Evolutionary conservation across 768 basidiomycete genomes (phyloP), one percentile per base, ranked within the genome.

Genomic region (Lentinula boryana): DNA sequence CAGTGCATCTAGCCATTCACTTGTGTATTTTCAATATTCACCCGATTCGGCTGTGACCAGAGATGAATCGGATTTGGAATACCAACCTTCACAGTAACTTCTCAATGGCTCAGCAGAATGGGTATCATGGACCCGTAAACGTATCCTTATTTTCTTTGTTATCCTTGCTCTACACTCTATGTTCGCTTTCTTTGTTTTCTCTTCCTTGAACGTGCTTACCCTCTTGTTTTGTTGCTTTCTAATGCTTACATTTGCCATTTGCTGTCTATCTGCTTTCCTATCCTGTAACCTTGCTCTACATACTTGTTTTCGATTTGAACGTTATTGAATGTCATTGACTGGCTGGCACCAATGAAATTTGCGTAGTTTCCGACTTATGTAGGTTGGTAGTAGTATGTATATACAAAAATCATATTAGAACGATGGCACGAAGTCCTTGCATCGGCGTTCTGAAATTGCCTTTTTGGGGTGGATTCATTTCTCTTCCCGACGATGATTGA

Each of bases 1-100:
- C 18, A 48, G 33, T 51, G 32, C 49, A 32, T 50, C 61, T 4
- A 56, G 46, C 15, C 50, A 61, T 16, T 33, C 52, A n/a, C 35
- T 62, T 18, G 23, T 49, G 53, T 38, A 48, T 31, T 56, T 46
- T 18, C 49, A 48, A n/a, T 36, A 57, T 57, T 48, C 56, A 46
- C 27, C 41, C 10, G 56, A 31, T 10, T 38, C 53, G 1, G 32
- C 33, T 40, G 23, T 43, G 6, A 16, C 40, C 38, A 36, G 23
- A 27, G 55, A 56, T 13, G 40, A 15, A 5, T 31, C 55, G 55
- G 55, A 38, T 49, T 35, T 15, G 32, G 23, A 48, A 33, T 27
- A 58, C 32, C 7, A 58, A n/a, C 15, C 7, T n/a, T 49, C 57
- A 33, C 7, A 21, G 23, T 60, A 35, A n/a, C 10, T 16, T 15